Evolutionary conservation across 2,329 filamentous ascomycete genomes (phyloP).

Genomic region (Pseudogymnoascus sp.): DNA sequence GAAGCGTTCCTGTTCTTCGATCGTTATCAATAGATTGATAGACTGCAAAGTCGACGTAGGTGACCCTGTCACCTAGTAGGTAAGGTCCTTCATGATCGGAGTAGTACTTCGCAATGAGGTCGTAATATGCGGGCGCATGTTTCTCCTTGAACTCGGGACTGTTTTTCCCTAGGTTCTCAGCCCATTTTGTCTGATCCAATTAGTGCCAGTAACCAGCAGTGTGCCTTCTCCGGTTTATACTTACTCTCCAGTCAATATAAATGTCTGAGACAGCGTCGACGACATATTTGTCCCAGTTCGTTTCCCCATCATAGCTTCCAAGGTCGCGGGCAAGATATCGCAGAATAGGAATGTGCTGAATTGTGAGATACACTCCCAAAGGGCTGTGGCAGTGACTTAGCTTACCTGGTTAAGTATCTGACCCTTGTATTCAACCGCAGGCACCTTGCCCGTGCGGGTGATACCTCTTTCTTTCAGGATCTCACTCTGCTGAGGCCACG

Average conservation of each 20-base stretch:
- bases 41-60: constrained; percentile 33
- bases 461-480: constrained; percentile 25
- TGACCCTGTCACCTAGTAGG: constrained; percentile 30
- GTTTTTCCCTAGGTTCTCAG: constrained; percentile 21
- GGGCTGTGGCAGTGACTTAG: neutral
- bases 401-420: constrained; percentile 22
- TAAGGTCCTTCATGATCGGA: constrained; percentile 28
- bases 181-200: constrained; percentile 21
- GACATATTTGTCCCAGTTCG: constrained; percentile 31
- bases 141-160: constrained; percentile 29
- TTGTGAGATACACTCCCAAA: neutral
- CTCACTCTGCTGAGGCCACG: constrained; percentile 23
- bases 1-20: constrained; percentile 26
- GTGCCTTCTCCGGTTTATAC: constrained; percentile 8
- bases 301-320: constrained; percentile 31
- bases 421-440: constrained; percentile 31
- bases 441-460: constrained; percentile 28
- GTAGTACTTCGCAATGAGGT: constrained; percentile 27
- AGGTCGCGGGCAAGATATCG: constrained; percentile 32
- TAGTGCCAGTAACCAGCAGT: neutral
- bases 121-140: constrained; percentile 27
- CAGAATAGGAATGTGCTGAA: constrained; percentile 28
- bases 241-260: constrained; percentile 35
- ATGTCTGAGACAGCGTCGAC: constrained; percentile 32
- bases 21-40: constrained; percentile 35